phyloP scores from a whole-genome alignment of 2,329 filamentous ascomycete genomes.

The Alternaria postmessia region DNA sequence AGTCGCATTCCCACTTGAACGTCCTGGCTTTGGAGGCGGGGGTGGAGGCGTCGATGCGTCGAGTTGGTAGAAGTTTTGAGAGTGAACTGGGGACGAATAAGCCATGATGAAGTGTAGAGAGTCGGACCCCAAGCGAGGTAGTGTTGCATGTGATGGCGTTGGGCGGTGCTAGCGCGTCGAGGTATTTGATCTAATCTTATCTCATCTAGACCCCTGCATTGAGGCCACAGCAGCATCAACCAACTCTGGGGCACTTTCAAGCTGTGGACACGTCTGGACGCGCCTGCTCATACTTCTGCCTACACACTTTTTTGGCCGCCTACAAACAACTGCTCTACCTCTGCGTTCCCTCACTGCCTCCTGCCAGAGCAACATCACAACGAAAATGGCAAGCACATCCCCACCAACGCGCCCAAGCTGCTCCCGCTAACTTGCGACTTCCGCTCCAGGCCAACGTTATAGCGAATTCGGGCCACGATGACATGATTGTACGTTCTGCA shows the following conservation, averaged over 20 bases:
- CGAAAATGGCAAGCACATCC: slow-evolving; percentile 38
- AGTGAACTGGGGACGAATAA: slow-evolving; percentile 50
- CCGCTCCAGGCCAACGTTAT: slow-evolving; percentile 74
- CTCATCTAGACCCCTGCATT: slow-evolving; percentile 43
- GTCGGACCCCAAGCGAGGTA: neutral
- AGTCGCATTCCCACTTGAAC: slow-evolving; percentile 53
- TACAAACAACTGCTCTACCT: neutral
- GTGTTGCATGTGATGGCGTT: slow-evolving; percentile 14
- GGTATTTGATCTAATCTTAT: slow-evolving; percentile 42
- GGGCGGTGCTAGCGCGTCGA: slow-evolving; percentile 10
- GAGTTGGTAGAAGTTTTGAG: slow-evolving; percentile 50
- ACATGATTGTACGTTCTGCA: slow-evolving; percentile 89
- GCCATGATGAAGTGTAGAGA: slow-evolving; percentile 37
- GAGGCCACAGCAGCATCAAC: slow-evolving; percentile 42
- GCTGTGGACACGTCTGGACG: slow-evolving; percentile 29
- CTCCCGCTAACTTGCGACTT: slow-evolving; percentile 41
- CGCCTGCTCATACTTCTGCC: slow-evolving; percentile 19
- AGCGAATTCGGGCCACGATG: slow-evolving; percentile 90
- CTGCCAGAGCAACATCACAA: slow-evolving; percentile 14
- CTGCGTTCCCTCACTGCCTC: neutral
- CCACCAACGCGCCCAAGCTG: slow-evolving; percentile 29
- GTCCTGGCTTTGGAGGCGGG: slow-evolving; percentile 56
- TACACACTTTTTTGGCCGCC: slow-evolving; percentile 15
- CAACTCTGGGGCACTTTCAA: slow-evolving; percentile 29
- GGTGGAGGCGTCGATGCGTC: slow-evolving; percentile 58